Evolutionary conservation across 2,329 filamentous ascomycete species (phyloP).

Genomic region (Fusarium sp.): DNA sequence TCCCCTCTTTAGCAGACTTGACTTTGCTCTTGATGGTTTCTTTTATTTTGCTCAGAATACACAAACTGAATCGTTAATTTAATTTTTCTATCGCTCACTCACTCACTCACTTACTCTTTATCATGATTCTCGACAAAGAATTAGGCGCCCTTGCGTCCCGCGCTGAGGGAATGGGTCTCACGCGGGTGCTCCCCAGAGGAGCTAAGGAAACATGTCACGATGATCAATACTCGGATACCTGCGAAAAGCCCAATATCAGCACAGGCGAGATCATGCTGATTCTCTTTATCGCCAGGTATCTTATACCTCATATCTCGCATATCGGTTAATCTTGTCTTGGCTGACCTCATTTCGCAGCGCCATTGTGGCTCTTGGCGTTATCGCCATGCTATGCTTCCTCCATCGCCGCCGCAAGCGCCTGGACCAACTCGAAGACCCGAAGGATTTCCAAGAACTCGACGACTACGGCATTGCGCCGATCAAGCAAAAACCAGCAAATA

Average conservation of each 20-base stretch:
- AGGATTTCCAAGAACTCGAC: slow-evolving; percentile 40
- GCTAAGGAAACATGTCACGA: slow-evolving; percentile 31
- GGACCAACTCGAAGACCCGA: slow-evolving; percentile 37
- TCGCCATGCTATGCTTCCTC: slow-evolving; percentile 29
- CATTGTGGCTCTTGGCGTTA: slow-evolving; percentile 18
- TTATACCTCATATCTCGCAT: not conserved
- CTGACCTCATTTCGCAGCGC: slow-evolving; percentile 7
- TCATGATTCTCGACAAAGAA: slow-evolving; percentile 26
- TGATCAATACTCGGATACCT: slow-evolving; percentile 25
- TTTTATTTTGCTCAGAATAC: not conserved
- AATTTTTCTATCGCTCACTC: slow-evolving; percentile 4
- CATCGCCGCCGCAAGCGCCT: slow-evolving; percentile 33
- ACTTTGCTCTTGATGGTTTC: not conserved
- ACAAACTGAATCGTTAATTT: slow-evolving; percentile 5
- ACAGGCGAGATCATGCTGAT: slow-evolving; percentile 24
- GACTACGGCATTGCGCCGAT: slow-evolving; percentile 37
- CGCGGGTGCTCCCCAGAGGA: slow-evolving; percentile 32
- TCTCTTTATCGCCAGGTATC: slow-evolving; percentile 28
- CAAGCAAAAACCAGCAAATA: not conserved
- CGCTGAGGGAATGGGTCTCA: slow-evolving; percentile 15
- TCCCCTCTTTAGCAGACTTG: not conserved
- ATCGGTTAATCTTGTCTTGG: not conserved
- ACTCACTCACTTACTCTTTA: not conserved
- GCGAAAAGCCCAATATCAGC: slow-evolving; percentile 35
- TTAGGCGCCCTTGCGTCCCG: slow-evolving; percentile 10